Conservation (phyloP, 2,329 filamentous ascomycete genomes). For the Verticillium nonalfalfae region DNA sequence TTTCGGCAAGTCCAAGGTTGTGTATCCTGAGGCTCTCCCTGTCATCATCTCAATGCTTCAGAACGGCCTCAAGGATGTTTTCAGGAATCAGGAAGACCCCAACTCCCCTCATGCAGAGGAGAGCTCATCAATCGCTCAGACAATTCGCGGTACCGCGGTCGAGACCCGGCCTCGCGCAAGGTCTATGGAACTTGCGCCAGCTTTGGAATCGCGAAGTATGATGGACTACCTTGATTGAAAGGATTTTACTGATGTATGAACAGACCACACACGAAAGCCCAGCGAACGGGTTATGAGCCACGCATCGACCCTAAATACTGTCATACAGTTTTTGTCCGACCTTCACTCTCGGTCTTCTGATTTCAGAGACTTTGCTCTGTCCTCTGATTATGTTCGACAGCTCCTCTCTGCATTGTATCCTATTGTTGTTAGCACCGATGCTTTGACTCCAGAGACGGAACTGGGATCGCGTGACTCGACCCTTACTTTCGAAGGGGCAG, state of each 20-base stretch:
- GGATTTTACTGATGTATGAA: constrained; percentile 12
- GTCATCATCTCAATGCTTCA: constrained; percentile 85
- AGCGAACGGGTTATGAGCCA: constrained; percentile 44
- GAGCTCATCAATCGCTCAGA: neutral
- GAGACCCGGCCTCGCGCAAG: constrained; percentile 40
- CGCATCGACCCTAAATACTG: constrained; percentile 63
- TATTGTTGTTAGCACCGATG: constrained; percentile 78
- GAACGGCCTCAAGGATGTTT: constrained; percentile 67
- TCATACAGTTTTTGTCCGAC: constrained; percentile 73
- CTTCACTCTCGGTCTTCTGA: constrained; percentile 68
- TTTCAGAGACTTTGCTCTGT: constrained; percentile 77
- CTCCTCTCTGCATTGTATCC: constrained; percentile 79
- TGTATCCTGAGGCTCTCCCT: constrained; percentile 70
- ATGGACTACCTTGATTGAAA: neutral
- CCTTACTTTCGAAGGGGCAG: constrained; percentile 78
- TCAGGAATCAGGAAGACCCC: constrained; percentile 54
- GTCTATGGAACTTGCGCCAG: constrained; percentile 62
- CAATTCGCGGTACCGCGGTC: constrained; percentile 14
- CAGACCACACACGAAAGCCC: constrained; percentile 33
- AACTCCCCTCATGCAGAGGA: constrained; percentile 38
- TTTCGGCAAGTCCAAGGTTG: constrained; percentile 63
- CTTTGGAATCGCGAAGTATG: constrained; percentile 49
- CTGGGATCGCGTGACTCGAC: constrained; percentile 76
- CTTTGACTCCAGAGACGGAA: constrained; percentile 77
- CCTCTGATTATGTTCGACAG: constrained; percentile 75